Conservation (phyloP, 768 basidiomycete genomes). For the Macrolepiota albuminosa region DNA sequence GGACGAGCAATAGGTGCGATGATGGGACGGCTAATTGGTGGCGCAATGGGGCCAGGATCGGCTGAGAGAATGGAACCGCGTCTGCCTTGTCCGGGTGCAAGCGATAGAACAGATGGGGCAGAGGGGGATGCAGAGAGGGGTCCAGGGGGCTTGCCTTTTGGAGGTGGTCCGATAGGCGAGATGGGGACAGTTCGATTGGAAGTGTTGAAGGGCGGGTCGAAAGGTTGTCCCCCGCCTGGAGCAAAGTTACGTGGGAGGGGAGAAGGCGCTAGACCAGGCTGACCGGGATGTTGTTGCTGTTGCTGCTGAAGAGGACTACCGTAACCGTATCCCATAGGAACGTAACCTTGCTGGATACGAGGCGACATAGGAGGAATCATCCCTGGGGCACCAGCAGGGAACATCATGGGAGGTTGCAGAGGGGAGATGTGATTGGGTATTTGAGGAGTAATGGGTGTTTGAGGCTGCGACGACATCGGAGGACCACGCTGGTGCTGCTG, state of each 20-base stretch:
- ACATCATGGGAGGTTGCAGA: conserved; percentile 42
- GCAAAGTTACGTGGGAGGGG: conserved; percentile 52
- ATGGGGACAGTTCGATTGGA: conserved; percentile 22
- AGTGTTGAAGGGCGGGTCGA: conserved; percentile 50
- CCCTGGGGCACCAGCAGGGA: conserved; percentile 30
- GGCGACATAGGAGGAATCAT: conserved; percentile 51
- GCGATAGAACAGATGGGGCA: conserved; percentile 29
- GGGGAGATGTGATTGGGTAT: conserved; percentile 39
- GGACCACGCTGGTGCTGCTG: conserved; percentile 27
- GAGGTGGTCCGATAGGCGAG: conserved; percentile 55
- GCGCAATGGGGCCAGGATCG: conserved; percentile 57
- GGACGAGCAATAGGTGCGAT: conserved; percentile 69
- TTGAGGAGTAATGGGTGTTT: conserved; percentile 46
- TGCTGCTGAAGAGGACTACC: conserved; percentile 35
- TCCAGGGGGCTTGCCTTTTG: conserved; percentile 35
- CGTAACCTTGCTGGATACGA: conserved; percentile 45
- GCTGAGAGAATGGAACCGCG: conserved; percentile 37
- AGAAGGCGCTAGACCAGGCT: conserved; percentile 44
- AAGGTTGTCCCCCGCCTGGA: conserved; percentile 39
- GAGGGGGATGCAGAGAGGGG: conserved; percentile 29
- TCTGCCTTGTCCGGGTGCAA: conserved; percentile 46
- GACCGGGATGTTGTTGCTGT: conserved; percentile 24
- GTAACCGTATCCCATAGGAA: conserved; percentile 52
- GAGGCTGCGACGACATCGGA: conserved; percentile 38
- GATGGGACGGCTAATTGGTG: conserved; percentile 31